These are phyloP conservation scores for Colletotrichum camelliae DNA, from an alignment of 2,329 filamentous ascomycete genomes.

Conservation along the genomic window DNA sequence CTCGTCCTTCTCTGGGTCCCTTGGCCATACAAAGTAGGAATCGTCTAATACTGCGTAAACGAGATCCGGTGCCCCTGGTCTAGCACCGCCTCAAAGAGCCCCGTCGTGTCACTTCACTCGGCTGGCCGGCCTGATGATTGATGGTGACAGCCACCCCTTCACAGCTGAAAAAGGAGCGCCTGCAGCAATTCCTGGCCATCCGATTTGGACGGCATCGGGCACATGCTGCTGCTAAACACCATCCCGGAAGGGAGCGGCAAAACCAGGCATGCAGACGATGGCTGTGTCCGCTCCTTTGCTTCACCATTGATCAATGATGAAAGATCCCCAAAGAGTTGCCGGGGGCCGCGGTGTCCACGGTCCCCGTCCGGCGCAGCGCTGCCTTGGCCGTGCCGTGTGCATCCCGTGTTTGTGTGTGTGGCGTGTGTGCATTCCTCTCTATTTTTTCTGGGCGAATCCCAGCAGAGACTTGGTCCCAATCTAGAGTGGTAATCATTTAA, in stretches of 20 bases:
- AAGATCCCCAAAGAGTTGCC: background rate
- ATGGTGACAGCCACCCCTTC: background rate
- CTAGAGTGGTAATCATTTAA: background rate
- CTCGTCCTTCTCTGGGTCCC: background rate
- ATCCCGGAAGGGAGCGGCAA: background rate
- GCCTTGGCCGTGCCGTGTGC: background rate
- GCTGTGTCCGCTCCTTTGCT: background rate
- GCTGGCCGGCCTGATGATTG: background rate
- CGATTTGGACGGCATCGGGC: background rate
- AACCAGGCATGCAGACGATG: background rate
- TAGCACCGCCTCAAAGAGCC: background rate
- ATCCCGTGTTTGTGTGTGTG: background rate
- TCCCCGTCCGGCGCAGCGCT: background rate
- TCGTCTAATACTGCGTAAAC: background rate
- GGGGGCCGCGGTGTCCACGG: background rate
- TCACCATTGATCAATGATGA: background rate
- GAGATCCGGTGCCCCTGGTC: background rate
- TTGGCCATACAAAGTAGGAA: background rate
- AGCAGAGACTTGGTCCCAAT: background rate
- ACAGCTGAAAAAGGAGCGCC: conserved; percentile 6
- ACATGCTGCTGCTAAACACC: background rate
- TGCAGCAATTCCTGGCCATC: background rate
- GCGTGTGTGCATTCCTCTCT: background rate
- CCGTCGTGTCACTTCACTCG: background rate
- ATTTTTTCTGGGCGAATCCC: background rate